phyloP scores from a whole-genome alignment of 331 rosid species.

The Saraca asoca region DNA sequence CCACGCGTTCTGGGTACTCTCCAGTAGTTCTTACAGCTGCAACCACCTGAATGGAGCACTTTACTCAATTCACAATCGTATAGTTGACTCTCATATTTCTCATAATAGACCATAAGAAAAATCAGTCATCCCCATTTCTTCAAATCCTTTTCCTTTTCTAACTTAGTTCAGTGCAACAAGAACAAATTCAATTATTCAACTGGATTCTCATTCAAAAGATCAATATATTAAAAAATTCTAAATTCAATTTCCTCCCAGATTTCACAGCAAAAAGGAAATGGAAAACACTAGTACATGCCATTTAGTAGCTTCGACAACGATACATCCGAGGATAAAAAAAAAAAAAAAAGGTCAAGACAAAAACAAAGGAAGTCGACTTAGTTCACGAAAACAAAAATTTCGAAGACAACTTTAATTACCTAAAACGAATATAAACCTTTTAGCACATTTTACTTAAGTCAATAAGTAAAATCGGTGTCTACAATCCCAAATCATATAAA shows the following conservation, averaged over 20 bases:
- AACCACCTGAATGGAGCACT: constrained; percentile 55
- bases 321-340: neutral
- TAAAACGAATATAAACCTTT: neutral
- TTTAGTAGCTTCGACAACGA: neutral
- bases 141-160: neutral
- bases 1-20: constrained; percentile 81
- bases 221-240: too few species aligned
- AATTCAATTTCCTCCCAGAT: neutral
- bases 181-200: too few species aligned
- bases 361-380: too few species aligned
- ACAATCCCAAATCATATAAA: neutral
- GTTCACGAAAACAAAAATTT: neutral
- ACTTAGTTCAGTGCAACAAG: too few species aligned
- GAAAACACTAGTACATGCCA: too few species aligned
- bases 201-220: too few species aligned
- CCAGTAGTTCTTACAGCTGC: constrained; percentile 89
- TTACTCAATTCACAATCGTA: constrained; percentile 22
- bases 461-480: neutral
- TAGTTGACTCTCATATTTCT: neutral
- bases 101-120: neutral
- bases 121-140: neutral
- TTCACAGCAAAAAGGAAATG: neutral
- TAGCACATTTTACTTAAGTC: neutral
- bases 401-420: neutral
- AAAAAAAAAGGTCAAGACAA: too few species aligned